phyloP scores from a whole-genome alignment of 306 rosid species.

The Cicer yamashitae region DNA sequence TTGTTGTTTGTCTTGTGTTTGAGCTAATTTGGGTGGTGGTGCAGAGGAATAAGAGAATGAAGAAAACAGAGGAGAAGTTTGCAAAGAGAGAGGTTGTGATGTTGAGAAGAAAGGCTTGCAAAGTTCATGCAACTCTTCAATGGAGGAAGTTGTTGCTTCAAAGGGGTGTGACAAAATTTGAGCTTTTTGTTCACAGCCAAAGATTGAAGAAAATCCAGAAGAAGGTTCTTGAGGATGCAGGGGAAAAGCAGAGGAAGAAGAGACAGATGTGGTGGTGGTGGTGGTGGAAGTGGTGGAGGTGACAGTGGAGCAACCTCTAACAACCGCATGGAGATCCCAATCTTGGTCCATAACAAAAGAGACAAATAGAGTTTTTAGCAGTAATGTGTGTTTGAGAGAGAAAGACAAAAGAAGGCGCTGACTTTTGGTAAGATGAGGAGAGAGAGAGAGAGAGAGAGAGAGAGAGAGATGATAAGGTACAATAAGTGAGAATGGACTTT shows the following conservation, averaged over 20 bases:
- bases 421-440: constrained; percentile 42
- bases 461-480: constrained; percentile 43
- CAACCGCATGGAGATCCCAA: constrained; percentile 97
- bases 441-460: constrained; percentile 46
- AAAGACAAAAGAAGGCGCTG: constrained; percentile 66
- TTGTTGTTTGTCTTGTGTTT: constrained; percentile 49
- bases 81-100: constrained; percentile 52
- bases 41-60: constrained; percentile 48
- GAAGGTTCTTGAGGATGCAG: constrained; percentile 26
- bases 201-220: constrained; percentile 31
- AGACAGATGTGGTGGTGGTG: background rate
- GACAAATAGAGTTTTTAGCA: constrained; percentile 42
- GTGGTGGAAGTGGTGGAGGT: constrained; percentile 39
- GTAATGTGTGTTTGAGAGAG: constrained; percentile 37
- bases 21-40: constrained; percentile 44
- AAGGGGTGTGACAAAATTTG: constrained; percentile 57
- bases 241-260: constrained; percentile 41
- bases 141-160: constrained; percentile 44
- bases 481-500: constrained; percentile 45
- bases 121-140: constrained; percentile 84
- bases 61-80: constrained; percentile 42
- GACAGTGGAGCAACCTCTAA: constrained; percentile 68
- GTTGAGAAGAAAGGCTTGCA: constrained; percentile 81
- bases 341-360: constrained; percentile 62
- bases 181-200: constrained; percentile 38